A percentile compares a stretch with the other conserved stretches of the same genome.
Conservation (phyloP, 805 yeast genomes). For the Maudiozyma saulgeensis region DNA sequence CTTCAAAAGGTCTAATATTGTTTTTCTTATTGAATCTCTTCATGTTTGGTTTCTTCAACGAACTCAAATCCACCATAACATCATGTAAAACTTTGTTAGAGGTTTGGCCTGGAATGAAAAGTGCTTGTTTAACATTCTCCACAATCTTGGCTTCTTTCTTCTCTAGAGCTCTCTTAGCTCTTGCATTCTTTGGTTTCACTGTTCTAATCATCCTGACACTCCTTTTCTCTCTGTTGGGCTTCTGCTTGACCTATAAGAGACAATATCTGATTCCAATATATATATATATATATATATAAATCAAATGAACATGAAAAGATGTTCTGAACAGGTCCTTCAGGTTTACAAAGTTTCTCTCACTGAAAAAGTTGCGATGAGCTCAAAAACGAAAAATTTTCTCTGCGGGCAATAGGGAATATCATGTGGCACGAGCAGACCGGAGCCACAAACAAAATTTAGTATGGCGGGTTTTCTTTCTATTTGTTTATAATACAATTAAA, state of each 20-base stretch:
- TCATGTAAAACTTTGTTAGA: conserved; percentile 75
- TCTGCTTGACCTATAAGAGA: too few species aligned
- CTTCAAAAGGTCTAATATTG: conserved; percentile 88
- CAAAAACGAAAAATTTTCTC: neutral
- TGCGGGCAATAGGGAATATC: neutral
- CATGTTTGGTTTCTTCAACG: conserved; percentile 82
- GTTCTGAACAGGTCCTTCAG: too few species aligned
- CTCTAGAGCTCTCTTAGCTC: conserved; percentile 89
- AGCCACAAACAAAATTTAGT: neutral
- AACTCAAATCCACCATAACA: conserved; percentile 78
- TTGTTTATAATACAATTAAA: too few species aligned
- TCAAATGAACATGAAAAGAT: too few species aligned
- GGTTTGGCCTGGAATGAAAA: conserved; percentile 84
- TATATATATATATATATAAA: too few species aligned
- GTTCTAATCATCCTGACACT: conserved; percentile 29
- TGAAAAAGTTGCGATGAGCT: neutral
- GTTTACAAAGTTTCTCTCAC: neutral
- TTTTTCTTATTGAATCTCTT: conserved; percentile 85
- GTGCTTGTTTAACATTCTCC: conserved; percentile 82
- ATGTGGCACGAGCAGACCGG: too few species aligned
- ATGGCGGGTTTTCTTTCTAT: too few species aligned
- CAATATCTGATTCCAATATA: too few species aligned
- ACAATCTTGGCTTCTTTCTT: conserved; percentile 79
- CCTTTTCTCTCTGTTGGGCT: too few species aligned
- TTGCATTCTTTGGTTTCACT: conserved; percentile 84